These are phyloP conservation scores for Nigrospora osmanthi DNA, from an alignment of 2,329 filamentous ascomycete genomes.

Conservation along the genomic window DNA sequence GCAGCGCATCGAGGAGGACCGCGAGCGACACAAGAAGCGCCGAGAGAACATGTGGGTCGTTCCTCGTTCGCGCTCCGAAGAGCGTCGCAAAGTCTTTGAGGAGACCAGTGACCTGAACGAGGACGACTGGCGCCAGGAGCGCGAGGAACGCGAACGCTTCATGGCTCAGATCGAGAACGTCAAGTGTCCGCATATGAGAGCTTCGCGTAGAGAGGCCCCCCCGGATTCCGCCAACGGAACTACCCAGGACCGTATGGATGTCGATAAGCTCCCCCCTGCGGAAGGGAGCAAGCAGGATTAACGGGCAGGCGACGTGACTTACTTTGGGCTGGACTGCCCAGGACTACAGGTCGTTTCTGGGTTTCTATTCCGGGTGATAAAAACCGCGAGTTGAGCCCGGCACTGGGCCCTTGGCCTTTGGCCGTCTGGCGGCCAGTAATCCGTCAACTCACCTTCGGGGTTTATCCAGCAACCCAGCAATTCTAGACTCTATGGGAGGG, in stretches of 20 bases:
- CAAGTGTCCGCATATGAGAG: not conserved
- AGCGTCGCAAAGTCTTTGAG: conserved; percentile 78
- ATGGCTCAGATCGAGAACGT: not conserved
- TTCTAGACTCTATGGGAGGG: too few relatives aligned
- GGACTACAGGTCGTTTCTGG: too few relatives aligned
- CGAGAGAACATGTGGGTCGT: conserved; percentile 93
- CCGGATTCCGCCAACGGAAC: conserved; percentile 3
- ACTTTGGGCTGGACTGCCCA: too few relatives aligned
- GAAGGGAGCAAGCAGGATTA: too few relatives aligned
- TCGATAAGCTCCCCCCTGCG: too few relatives aligned
- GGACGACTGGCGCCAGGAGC: conserved; percentile 71
- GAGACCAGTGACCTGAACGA: conserved; percentile 81
- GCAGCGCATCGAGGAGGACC: conserved; percentile 93
- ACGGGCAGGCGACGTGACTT: too few relatives aligned
- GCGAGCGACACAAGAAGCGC: conserved; percentile 86
- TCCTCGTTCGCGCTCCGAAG: conserved; percentile 54
- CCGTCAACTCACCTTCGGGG: too few relatives aligned
- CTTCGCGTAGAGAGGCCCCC: not conserved
- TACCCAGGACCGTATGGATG: not conserved
- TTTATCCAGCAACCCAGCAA: too few relatives aligned
- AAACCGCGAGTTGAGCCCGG: too few relatives aligned
- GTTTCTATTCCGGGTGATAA: too few relatives aligned
- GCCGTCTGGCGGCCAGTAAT: too few relatives aligned
- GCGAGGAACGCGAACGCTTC: conserved; percentile 59
- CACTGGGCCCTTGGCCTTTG: too few relatives aligned